Evolutionary conservation across 441 rosid genomes (phyloP), one percentile per base, ranked within the genome.

Genomic region (Gossypium trilobum): DNA sequence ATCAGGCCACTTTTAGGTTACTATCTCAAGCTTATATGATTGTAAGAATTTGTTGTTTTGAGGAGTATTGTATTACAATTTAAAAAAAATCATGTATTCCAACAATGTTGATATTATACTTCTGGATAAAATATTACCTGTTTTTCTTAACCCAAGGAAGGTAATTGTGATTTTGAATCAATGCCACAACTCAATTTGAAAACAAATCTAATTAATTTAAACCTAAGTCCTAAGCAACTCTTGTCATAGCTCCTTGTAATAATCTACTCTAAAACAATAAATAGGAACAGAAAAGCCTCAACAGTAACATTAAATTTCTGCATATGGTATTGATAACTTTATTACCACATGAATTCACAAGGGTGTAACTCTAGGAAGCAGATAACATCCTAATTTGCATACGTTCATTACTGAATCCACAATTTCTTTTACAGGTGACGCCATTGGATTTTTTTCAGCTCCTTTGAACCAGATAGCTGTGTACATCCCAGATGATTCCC

Each of bases 391-490:
- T 68, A 29, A 11, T 27, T 27, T 66, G 2, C 13, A 9, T 17
- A 39, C 25, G 16, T 10, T 13, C 25, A 10, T 5, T 29, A 33
- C 63, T 73, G 61, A 63, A 22, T 14, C 39, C 50, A 29, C 39
- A 13, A 73, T 72, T 75, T 68, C 39, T 80, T 80, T 79, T 69
- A 68, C 88, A 95, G 99, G 95, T 81, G 88, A 86, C 25, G 78
- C 91, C 60, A 78, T 95, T 68, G 98, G 99, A 73, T 76, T 79
- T 71, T 89, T 87, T 81, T 87, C 94, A 59, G 85, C 89, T 82
- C 90, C 97, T 69, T 73, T 95, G 79, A 82, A 79, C 74, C 80
- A 88, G 86, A 82, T 95, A 72, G 95, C 91, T 7, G 70, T 55
- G 73, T 72, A 77, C 29, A 75, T 86, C 65, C 82, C 81, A 68